Conservation (phyloP, 2,329 filamentous ascomycete species). For the Cercospora janseana region DNA sequence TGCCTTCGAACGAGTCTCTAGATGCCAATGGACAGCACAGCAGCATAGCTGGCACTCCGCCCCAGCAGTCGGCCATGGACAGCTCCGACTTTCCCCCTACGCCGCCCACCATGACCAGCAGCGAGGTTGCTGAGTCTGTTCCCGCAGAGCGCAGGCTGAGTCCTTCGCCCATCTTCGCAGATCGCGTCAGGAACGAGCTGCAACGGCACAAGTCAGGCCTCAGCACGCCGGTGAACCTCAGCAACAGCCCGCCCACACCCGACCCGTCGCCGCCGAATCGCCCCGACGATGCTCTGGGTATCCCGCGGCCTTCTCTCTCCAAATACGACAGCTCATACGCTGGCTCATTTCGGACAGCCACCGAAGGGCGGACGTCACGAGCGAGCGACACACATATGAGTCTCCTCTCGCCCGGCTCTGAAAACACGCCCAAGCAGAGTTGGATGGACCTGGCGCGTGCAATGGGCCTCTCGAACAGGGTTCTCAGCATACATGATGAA, state of each 20-base stretch:
- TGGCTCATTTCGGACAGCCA: constrained; percentile 49
- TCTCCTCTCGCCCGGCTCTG: constrained; percentile 10
- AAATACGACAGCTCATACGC: constrained; percentile 43
- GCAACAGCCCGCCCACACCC: constrained; percentile 37
- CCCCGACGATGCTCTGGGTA: constrained; percentile 15
- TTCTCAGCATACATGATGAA: constrained; percentile 8
- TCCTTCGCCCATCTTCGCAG: constrained; percentile 44
- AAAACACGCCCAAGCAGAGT: constrained; percentile 16
- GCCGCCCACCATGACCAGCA: constrained; percentile 42
- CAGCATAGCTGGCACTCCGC: constrained; percentile 21
- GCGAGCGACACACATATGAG: constrained; percentile 35
- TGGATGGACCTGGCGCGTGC: constrained; percentile 14
- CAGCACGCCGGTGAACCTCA: constrained; percentile 44
- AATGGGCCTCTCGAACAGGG: constrained; percentile 13
- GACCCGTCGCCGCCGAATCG: constrained; percentile 37
- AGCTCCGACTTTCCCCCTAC: constrained; percentile 46
- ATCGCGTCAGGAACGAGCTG: constrained; percentile 42
- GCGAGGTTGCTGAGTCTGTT: constrained; percentile 31
- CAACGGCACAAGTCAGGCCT: constrained; percentile 41
- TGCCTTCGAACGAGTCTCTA: constrained; percentile 13
- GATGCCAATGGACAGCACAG: constrained; percentile 12
- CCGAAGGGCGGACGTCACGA: constrained; percentile 40
- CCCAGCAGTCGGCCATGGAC: constrained; percentile 10
- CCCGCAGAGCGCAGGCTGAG: constrained; percentile 36
- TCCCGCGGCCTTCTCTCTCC: constrained; percentile 26